A percentile compares a stretch with the other conserved stretches of the same genome.
phyloP scores from a whole-genome alignment of 2,329 filamentous ascomycete genomes.

The Ceratocystis diversiconidia region DNA sequence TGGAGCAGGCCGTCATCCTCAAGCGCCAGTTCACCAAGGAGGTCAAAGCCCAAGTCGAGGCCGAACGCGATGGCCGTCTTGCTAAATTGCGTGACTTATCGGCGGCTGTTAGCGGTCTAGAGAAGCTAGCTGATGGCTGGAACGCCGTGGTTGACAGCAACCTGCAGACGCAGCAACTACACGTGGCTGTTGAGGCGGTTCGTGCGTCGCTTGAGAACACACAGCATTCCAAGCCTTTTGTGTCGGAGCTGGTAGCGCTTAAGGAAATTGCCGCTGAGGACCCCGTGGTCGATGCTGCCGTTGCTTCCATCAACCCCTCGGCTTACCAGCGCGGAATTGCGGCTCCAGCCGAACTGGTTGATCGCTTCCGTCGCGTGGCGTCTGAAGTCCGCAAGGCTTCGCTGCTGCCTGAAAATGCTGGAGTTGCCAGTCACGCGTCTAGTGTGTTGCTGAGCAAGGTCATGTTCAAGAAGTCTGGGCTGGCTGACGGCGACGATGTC shows the following conservation, averaged over 20 bases:
- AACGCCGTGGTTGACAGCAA: conserved; percentile 81
- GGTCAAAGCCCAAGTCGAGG: conserved; percentile 69
- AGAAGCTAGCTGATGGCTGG: conserved; percentile 78
- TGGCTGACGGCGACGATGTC: conserved; percentile 74
- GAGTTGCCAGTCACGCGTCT: conserved; percentile 85
- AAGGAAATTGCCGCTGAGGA: conserved; percentile 82
- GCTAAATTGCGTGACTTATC: conserved; percentile 73
- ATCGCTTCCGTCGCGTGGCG: conserved; percentile 89
- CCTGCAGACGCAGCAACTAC: conserved; percentile 86
- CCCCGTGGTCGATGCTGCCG: conserved; percentile 77
- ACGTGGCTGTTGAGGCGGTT: conserved; percentile 89
- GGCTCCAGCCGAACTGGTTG: conserved; percentile 71
- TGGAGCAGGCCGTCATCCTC: conserved; percentile 79
- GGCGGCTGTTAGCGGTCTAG: conserved; percentile 63
- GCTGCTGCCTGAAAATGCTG: conserved; percentile 81
- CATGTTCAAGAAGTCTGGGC: conserved; percentile 85
- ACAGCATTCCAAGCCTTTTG: conserved; percentile 62
- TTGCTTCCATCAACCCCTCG: conserved; percentile 85
- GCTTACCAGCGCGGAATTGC: conserved; percentile 89
- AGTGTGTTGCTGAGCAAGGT: conserved; percentile 83
- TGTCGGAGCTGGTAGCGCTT: conserved; percentile 82
- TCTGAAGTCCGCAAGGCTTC: conserved; percentile 87
- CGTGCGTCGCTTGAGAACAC: conserved; percentile 67
- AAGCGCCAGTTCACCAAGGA: conserved; percentile 72
- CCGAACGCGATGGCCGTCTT: conserved; percentile 74